Percentiles rank a stretch among this genome's conserved stretches.
phyloP scores from a whole-genome alignment of 2,329 filamentous ascomycete genomes.

The Monosporascus sp. region DNA sequence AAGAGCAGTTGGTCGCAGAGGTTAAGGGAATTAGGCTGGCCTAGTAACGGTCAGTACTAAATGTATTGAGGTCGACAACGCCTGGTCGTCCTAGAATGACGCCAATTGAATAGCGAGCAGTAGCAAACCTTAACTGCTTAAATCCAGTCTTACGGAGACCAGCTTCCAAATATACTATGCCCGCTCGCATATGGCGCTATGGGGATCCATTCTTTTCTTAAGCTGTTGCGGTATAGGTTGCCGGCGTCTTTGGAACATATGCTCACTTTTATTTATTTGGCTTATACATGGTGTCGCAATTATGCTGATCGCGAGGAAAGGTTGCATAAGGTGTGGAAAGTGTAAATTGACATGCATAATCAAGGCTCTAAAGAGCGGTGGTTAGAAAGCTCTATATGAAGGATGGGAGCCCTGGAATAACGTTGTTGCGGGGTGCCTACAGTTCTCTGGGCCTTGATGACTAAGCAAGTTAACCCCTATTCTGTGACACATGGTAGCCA shows the following conservation, averaged over 20 bases:
- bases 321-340: too few species aligned
- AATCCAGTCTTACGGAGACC: conserved; percentile 61
- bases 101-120: conserved; percentile 56
- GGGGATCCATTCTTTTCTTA: conserved; percentile 83
- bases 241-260: conserved; percentile 81
- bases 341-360: too few species aligned
- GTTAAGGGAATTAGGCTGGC: conserved; percentile 81
- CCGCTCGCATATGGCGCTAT: conserved; percentile 88
- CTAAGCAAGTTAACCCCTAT: too few species aligned
- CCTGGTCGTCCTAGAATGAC: conserved; percentile 42
- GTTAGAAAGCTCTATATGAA: too few species aligned
- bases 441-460: too few species aligned
- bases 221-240: conserved; percentile 67
- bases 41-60: conserved; percentile 83
- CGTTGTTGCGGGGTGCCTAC: too few species aligned
- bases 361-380: too few species aligned
- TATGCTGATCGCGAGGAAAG: too few species aligned
- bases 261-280: conserved; percentile 85
- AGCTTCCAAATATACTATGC: conserved; percentile 83
- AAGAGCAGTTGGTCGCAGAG: conserved; percentile 74
- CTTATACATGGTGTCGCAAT: too few species aligned
- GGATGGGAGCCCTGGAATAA: too few species aligned
- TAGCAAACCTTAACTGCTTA: conserved; percentile 76
- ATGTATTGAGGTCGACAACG: conserved; percentile 76
- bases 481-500: too few species aligned